These are phyloP conservation scores for Margaritispora aquatica DNA, from an alignment of 495 filamentous ascomycete genomes.

Conservation along the genomic window DNA sequence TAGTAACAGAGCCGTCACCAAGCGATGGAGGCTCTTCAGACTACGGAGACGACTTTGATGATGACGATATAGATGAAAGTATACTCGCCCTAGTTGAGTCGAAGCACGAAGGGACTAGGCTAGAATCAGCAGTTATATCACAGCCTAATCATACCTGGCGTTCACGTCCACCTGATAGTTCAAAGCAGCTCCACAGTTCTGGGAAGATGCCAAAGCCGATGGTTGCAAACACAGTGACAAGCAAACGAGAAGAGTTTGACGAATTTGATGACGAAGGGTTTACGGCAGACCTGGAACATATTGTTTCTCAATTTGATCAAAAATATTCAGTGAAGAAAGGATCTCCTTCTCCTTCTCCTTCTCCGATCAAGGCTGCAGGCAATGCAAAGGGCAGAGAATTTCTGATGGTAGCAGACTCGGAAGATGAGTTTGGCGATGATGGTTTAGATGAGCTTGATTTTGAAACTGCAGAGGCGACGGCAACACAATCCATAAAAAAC, in stretches of 20 bases:
- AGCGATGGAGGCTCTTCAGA: conserved; percentile 38
- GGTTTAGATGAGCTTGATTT: conserved; percentile 68
- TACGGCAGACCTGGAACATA: conserved; percentile 49
- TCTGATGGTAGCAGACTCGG: conserved; percentile 11
- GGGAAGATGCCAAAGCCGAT: not conserved
- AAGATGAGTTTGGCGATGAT: conserved; percentile 47
- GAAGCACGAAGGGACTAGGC: not conserved
- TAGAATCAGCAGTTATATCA: not conserved
- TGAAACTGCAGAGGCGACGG: conserved; percentile 52
- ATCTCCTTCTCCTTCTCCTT: not conserved
- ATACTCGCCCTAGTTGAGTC: conserved; percentile 7
- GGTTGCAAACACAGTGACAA: conserved; percentile 10
- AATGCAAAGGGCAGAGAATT: not conserved
- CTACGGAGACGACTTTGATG: conserved; percentile 43
- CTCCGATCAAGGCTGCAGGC: not conserved
- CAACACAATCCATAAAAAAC: conserved; percentile 39
- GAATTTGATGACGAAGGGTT: conserved; percentile 58
- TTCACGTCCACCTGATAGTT: not conserved
- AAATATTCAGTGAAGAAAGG: conserved; percentile 18
- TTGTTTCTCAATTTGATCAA: conserved; percentile 48
- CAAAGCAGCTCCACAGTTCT: not conserved
- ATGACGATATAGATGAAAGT: conserved; percentile 51
- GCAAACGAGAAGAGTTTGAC: conserved; percentile 46
- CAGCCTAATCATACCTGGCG: not conserved
- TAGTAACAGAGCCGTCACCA: not conserved